Evolutionary conservation across 2,329 filamentous ascomycete species (phyloP).

Genomic region (Phaeosphaeriaceae sp.): DNA sequence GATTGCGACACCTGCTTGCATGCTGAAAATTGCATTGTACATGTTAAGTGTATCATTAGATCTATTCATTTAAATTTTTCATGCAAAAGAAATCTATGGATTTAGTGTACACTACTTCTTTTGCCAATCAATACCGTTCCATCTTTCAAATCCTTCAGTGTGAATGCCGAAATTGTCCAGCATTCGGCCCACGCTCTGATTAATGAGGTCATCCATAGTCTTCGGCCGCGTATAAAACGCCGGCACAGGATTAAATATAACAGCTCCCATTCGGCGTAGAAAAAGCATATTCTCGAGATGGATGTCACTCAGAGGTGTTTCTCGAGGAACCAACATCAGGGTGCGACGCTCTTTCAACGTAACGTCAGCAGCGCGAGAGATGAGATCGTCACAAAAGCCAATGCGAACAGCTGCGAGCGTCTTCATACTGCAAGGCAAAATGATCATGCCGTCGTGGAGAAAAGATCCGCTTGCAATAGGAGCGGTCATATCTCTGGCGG

Average conservation of each 20-base stretch:
- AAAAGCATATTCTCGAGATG: conserved; percentile 50
- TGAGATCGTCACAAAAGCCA: conserved; percentile 55
- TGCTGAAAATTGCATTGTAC: no score
- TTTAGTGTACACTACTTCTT: background rate
- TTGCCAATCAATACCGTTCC: conserved; percentile 35
- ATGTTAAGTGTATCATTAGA: no score
- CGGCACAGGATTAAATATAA: conserved; percentile 21
- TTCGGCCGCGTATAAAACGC: conserved; percentile 22
- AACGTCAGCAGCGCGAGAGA: conserved; percentile 55
- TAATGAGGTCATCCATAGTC: conserved; percentile 17
- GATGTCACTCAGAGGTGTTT: conserved; percentile 50
- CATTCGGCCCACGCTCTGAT: conserved; percentile 57
- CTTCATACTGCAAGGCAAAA: conserved; percentile 58
- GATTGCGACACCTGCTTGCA: no score
- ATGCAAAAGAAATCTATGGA: background rate
- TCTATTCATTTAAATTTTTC: no score
- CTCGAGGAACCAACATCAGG: conserved; percentile 52
- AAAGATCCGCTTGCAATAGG: conserved; percentile 56
- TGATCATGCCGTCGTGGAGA: conserved; percentile 55
- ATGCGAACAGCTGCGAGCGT: conserved; percentile 53
- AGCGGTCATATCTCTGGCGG: conserved; percentile 50
- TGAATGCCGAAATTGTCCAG: conserved; percentile 41
- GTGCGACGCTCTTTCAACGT: conserved; percentile 54
- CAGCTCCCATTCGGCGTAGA: conserved; percentile 4
- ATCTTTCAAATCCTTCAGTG: conserved; percentile 51